phyloP scores from a whole-genome alignment of 352 stramenopile species.

The Pythium oligandrum region DNA sequence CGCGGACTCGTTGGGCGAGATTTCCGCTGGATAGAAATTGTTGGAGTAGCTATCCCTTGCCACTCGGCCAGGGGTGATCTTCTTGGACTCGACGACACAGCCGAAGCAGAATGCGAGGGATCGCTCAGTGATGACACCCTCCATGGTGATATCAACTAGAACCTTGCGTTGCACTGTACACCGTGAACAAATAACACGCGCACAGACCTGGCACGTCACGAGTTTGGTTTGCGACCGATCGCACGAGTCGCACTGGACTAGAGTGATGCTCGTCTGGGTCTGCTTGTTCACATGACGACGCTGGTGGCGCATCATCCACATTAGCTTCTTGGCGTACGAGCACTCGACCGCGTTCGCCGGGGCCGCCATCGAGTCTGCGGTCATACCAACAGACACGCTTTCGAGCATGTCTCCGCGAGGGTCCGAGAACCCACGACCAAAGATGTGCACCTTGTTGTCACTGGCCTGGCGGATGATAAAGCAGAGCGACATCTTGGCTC shows the following conservation, averaged over 20 bases:
- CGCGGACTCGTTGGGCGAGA: no score
- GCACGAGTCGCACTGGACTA: not conserved
- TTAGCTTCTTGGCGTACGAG: constrained; percentile 62
- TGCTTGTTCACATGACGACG: not conserved
- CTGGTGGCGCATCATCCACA: constrained; percentile 34
- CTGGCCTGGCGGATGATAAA: constrained; percentile 30
- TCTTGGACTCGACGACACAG: constrained; percentile 13
- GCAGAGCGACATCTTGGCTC: constrained; percentile 32
- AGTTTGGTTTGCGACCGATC: not conserved
- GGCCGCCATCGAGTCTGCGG: constrained; percentile 32
- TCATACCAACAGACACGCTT: constrained; percentile 26
- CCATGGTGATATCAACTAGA: not conserved
- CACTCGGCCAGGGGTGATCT: not conserved
- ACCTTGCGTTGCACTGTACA: not conserved
- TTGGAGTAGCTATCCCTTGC: not conserved
- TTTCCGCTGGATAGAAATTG: not conserved
- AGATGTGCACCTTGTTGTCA: constrained; percentile 33
- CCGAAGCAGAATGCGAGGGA: constrained; percentile 4
- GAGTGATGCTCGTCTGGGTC: not conserved
- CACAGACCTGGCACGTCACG: not conserved
- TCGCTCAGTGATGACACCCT: not conserved
- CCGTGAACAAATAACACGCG: not conserved
- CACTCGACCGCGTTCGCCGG: constrained; percentile 41
- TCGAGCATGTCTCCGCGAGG: constrained; percentile 26
- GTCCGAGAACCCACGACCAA: constrained; percentile 40